These are phyloP conservation scores for Chalciporus sp. DNA, from an alignment of 1,284 basidiomycete genomes.

Conservation along the genomic window DNA sequence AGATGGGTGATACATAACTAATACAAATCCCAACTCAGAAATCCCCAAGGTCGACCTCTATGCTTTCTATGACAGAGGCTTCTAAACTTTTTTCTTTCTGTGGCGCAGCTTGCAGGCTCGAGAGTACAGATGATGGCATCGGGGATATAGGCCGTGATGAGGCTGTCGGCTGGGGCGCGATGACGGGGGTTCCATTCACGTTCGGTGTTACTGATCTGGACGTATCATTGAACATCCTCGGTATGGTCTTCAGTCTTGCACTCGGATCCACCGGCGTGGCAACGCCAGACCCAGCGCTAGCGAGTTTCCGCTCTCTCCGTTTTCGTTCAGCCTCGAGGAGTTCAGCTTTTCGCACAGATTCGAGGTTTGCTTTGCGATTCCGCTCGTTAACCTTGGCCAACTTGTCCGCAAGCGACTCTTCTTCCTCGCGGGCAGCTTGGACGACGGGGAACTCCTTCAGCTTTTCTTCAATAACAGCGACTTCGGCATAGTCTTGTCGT, in stretches of 20 bases:
- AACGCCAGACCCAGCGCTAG: constrained; percentile 44
- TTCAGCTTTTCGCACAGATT: constrained; percentile 79
- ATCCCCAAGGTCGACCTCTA: constrained; percentile 79
- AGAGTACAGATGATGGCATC: constrained; percentile 36
- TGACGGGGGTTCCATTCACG: constrained; percentile 32
- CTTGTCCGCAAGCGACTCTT: constrained; percentile 48
- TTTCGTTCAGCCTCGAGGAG: constrained; percentile 65
- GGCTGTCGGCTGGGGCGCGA: constrained; percentile 24
- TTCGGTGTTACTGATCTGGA: constrained; percentile 58
- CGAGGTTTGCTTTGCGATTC: constrained; percentile 81
- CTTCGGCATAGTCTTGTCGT: constrained; percentile 67
- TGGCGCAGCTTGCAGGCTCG: constrained; percentile 20
- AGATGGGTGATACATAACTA: constrained; percentile 3
- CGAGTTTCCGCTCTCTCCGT: constrained; percentile 63
- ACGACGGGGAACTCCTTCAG: constrained; percentile 52
- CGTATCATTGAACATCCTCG: constrained; percentile 50
- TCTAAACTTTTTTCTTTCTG: constrained; percentile 52
- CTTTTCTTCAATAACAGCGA: constrained; percentile 59
- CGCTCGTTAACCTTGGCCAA: constrained; percentile 86
- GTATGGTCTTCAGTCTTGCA: constrained; percentile 60
- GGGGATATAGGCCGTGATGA: constrained; percentile 45
- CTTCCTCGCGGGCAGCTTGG: constrained; percentile 38
- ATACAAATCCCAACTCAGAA: constrained; percentile 46
- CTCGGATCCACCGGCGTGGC: constrained; percentile 58
- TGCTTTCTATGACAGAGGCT: constrained; percentile 58